Conservation (phyloP, 257 asterid genomes). For the Cordia subcordata region DNA sequence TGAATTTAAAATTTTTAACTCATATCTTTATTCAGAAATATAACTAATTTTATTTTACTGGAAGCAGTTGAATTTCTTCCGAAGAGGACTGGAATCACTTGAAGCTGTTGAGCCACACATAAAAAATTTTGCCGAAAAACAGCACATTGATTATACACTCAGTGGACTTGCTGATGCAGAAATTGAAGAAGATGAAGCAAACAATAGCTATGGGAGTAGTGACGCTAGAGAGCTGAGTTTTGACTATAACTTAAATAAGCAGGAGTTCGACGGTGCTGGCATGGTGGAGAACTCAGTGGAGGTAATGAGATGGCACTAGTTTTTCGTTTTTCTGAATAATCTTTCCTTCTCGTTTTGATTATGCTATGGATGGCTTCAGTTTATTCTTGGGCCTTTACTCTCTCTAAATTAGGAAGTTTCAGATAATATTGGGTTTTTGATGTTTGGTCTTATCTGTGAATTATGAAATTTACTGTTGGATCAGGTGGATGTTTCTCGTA, state of each 20-base stretch:
- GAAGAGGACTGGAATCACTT: constrained; percentile 80
- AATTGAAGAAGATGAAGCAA: constrained; percentile 35
- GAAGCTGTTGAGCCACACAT: constrained; percentile 79
- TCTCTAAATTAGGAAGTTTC: too few relatives aligned
- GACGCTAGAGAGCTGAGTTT: constrained; percentile 74
- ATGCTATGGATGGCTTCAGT: not conserved
- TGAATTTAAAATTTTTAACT: constrained; percentile 11
- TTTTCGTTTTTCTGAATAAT: not conserved
- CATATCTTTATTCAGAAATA: constrained; percentile 5
- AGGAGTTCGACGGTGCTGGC: constrained; percentile 44
- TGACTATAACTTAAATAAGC: constrained; percentile 55
- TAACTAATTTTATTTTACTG: constrained; percentile 18
- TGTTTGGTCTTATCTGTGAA: constrained; percentile 6
- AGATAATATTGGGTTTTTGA: too few relatives aligned
- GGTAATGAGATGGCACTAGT: constrained; percentile 36
- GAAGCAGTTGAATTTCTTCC: constrained; percentile 71
- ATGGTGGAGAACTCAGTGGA: constrained; percentile 56
- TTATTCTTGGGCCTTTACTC: not conserved
- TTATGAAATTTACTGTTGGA: constrained; percentile 43
- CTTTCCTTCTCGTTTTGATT: too few relatives aligned
- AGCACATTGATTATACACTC: constrained; percentile 72
- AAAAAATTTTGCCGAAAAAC: constrained; percentile 66
- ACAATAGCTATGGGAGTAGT: constrained; percentile 29
- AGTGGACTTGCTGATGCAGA: constrained; percentile 52
- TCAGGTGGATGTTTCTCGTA: constrained; percentile 44